phyloP scores from a whole-genome alignment of 2,329 filamentous ascomycete genomes.

The Diaporthe ilicicola region DNA sequence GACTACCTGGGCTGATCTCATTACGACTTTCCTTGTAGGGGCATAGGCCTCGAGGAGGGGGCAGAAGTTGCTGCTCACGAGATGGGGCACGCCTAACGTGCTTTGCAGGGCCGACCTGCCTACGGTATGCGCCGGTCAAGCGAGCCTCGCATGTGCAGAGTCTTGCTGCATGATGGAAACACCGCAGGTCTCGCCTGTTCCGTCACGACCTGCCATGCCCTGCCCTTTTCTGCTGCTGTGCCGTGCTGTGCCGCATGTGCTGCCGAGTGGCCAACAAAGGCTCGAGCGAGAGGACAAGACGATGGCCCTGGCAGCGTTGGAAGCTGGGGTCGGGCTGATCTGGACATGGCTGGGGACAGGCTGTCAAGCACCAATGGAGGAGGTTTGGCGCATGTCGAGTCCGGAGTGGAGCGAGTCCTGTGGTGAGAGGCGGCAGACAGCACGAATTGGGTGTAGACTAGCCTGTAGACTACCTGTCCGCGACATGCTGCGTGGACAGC shows the following conservation, averaged over 20 bases:
- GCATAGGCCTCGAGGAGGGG: conserved; percentile 3
- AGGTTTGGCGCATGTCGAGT: conserved; percentile 6
- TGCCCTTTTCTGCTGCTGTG: background rate
- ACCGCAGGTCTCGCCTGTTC: conserved; percentile 17
- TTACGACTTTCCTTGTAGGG: conserved; percentile 10
- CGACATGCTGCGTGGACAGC: background rate
- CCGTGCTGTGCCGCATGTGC: background rate
- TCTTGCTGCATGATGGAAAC: conserved; percentile 9
- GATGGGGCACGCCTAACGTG: conserved; percentile 10
- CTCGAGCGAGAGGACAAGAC: background rate
- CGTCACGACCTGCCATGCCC: background rate
- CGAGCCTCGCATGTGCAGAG: conserved; percentile 18
- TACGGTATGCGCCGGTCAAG: conserved; percentile 13
- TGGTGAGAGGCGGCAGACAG: conserved; percentile 21
- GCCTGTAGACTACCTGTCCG: background rate
- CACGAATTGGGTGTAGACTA: background rate
- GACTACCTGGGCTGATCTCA: conserved; percentile 24
- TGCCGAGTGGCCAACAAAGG: background rate
- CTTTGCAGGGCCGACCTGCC: background rate
- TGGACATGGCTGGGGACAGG: conserved; percentile 6
- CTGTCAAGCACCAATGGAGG: background rate
- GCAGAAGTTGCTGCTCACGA: conserved; percentile 28
- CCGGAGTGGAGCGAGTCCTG: conserved; percentile 15
- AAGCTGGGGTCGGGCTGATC: conserved; percentile 6
- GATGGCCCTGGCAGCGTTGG: background rate